A percentile compares a stretch with the other conserved stretches of the same genome.
Conservation (phyloP, 768 basidiomycete genomes). For the Rhodotorula toruloides region DNA sequence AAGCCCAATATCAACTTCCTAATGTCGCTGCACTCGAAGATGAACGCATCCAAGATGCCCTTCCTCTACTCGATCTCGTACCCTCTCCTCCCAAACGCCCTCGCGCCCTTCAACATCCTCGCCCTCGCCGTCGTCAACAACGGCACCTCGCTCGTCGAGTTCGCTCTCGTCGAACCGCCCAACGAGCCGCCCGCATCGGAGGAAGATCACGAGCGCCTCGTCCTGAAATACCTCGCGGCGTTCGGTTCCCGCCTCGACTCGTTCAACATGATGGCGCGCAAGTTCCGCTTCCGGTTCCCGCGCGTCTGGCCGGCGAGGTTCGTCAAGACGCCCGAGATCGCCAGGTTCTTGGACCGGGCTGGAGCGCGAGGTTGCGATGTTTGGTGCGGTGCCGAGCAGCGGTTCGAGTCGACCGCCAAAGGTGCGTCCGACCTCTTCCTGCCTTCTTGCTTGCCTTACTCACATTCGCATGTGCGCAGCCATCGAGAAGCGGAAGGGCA, state of each 20-base stretch:
- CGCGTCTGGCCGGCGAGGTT: conserved; percentile 27
- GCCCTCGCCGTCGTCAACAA: conserved; percentile 33
- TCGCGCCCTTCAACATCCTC: conserved; percentile 35
- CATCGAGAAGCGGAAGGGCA: conserved; percentile 35
- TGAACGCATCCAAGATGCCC: conserved; percentile 32
- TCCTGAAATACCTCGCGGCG: conserved; percentile 27
- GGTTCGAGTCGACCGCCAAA: conserved; percentile 21
- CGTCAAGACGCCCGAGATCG: conserved; percentile 22
- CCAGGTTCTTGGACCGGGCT: conserved; percentile 29
- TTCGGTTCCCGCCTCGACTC: conserved; percentile 33
- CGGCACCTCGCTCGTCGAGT: conserved; percentile 28
- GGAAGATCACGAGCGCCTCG: conserved; percentile 26
- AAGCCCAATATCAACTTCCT: conserved; percentile 33
- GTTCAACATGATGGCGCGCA: conserved; percentile 32
- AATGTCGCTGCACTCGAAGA: conserved; percentile 33
- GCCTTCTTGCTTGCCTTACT: neutral
- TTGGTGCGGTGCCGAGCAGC: conserved; percentile 25
- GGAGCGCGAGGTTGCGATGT: conserved; percentile 31
- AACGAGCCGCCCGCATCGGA: neutral
- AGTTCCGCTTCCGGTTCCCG: conserved; percentile 31
- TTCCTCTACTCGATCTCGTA: conserved; percentile 24
- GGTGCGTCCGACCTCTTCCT: neutral
- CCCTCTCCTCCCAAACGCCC: conserved; percentile 29
- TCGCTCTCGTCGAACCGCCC: conserved; percentile 23
- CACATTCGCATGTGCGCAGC: neutral